Percentiles rank a stretch among this genome's conserved stretches.
phyloP scores from a whole-genome alignment of 495 filamentous ascomycete genomes.

The Clavariopsis aquatica region DNA sequence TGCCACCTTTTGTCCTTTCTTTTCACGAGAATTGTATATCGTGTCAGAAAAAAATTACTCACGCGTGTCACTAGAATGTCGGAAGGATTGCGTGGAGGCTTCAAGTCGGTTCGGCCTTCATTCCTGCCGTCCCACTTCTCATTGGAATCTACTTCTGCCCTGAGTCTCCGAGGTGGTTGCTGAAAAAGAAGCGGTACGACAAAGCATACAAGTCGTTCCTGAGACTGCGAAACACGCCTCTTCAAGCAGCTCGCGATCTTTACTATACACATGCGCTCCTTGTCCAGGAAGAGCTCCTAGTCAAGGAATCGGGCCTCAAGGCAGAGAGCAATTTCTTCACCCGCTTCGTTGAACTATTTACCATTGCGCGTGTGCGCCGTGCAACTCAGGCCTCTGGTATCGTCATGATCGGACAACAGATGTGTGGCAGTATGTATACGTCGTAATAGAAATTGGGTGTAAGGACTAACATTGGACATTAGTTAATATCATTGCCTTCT shows the following conservation, averaged over 20 bases:
- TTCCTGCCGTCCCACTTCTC: slow-evolving; percentile 67
- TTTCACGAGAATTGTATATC: no score
- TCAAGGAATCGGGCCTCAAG: slow-evolving; percentile 35
- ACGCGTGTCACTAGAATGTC: slow-evolving; percentile 41
- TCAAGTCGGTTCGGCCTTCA: slow-evolving; percentile 66
- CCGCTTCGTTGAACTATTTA: slow-evolving; percentile 65
- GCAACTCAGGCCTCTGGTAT: slow-evolving; percentile 64
- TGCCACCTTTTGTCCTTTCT: not conserved
- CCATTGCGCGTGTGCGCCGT: slow-evolving; percentile 67
- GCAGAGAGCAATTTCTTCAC: slow-evolving; percentile 34
- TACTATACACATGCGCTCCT: slow-evolving; percentile 70
- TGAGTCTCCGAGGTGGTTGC: slow-evolving; percentile 71
- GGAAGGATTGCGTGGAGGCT: slow-evolving; percentile 62
- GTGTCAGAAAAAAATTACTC: not conserved
- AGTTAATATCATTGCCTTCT: slow-evolving; percentile 83
- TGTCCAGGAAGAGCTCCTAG: slow-evolving; percentile 47
- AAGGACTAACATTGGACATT: not conserved
- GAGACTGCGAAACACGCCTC: slow-evolving; percentile 60
- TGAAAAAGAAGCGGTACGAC: slow-evolving; percentile 58
- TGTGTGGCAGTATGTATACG: slow-evolving; percentile 60
- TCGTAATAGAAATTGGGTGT: not conserved
- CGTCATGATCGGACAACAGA: slow-evolving; percentile 77
- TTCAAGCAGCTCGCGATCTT: slow-evolving; percentile 76
- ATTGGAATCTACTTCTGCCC: slow-evolving; percentile 61
- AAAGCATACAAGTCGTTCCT: slow-evolving; percentile 62